Conservation (phyloP, 768 basidiomycete genomes). For the Tulasnella sp. region DNA sequence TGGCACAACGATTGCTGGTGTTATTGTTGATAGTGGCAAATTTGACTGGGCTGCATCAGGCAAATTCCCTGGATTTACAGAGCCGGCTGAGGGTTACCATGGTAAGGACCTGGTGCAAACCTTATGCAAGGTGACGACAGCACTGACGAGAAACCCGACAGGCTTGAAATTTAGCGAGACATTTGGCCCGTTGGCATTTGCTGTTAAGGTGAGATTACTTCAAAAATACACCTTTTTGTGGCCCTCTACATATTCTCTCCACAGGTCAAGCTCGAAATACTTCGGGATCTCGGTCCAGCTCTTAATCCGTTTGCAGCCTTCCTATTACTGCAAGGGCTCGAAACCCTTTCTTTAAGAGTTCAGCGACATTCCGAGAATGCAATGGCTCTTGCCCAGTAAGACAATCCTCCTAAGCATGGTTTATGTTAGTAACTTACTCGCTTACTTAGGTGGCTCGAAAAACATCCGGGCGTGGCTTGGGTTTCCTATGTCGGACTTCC, state of each 20-base stretch:
- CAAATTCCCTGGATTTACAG: conserved; percentile 60
- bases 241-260: too few relatives aligned
- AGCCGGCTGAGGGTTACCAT: conserved; percentile 64
- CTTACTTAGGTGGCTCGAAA: conserved; percentile 37
- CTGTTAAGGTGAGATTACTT: conserved; percentile 53
- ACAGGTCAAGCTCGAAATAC: conserved; percentile 25
- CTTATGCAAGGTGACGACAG: too few relatives aligned
- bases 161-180: conserved; percentile 44
- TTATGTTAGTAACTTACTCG: background rate
- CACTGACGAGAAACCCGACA: background rate
- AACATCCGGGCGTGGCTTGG: conserved; percentile 57
- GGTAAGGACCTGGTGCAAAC: too few relatives aligned
- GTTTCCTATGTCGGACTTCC: conserved; percentile 35
- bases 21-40: conserved; percentile 63
- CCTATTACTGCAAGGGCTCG: conserved; percentile 63
- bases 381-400: conserved; percentile 42
- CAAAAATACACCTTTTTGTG: conserved; percentile 25
- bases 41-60: conserved; percentile 61
- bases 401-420: background rate
- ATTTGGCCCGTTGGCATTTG: conserved; percentile 52
- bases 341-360: conserved; percentile 58
- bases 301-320: conserved; percentile 64
- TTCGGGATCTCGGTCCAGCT: conserved; percentile 53
- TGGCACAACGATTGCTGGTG: conserved; percentile 61
- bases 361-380: conserved; percentile 63